Conservation (phyloP, 176 grass and related monocot genomes). For the Triticum turgidum region DNA sequence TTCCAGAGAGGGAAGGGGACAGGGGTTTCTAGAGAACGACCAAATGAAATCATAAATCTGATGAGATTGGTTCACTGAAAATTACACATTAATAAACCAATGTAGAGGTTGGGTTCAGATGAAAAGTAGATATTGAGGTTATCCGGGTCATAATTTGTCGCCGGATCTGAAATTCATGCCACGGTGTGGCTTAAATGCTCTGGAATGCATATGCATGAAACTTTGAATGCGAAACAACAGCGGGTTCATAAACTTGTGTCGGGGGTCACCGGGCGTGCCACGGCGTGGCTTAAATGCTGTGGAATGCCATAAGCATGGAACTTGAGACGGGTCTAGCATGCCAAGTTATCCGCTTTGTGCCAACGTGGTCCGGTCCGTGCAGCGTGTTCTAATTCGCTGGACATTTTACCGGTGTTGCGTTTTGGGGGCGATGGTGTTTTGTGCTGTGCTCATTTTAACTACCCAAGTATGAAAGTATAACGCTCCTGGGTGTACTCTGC, state of each 20-base stretch:
- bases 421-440: not conserved
- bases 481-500: not conserved
- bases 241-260: not conserved
- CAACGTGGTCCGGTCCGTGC: not conserved
- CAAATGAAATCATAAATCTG: not conserved
- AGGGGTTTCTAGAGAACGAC: not conserved
- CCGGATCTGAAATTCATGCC: not conserved
- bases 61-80: rapidly evolving
- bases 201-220: not conserved
- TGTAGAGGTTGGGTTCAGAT: not conserved
- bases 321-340: not conserved
- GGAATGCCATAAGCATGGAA: not conserved
- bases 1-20: not conserved
- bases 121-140: not conserved
- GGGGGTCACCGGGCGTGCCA: not conserved
- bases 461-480: not conserved
- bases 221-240: not conserved
- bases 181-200: not conserved
- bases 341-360: not conserved
- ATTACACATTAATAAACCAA: not conserved
- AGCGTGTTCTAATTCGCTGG: not conserved
- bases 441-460: not conserved
- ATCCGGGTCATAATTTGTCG: not conserved
- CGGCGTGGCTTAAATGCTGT: not conserved
- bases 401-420: not conserved